phyloP scores from a whole-genome alignment of 139 green algal genomes.

The Dunaliella primolecta region DNA sequence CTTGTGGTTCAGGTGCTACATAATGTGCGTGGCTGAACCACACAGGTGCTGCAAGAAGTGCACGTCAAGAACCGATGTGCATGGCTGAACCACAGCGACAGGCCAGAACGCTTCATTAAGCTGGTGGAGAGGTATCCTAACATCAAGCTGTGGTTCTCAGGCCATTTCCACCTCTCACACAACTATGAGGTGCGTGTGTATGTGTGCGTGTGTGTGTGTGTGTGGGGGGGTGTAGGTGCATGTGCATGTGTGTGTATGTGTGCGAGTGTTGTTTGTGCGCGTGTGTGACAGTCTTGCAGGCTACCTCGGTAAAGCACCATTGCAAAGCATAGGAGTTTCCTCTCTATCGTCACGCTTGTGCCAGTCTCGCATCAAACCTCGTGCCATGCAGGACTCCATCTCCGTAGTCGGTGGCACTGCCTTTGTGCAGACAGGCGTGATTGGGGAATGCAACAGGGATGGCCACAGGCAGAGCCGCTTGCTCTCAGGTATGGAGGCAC shows the following conservation, averaged over 20 bases:
- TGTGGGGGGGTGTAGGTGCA: too few relatives aligned
- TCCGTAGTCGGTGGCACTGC: constrained; percentile 55
- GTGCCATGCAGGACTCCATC: constrained; percentile 58
- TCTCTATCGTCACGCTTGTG: too few relatives aligned
- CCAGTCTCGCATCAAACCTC: too few relatives aligned
- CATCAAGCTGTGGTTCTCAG: constrained; percentile 62
- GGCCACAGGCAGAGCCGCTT: constrained; percentile 38
- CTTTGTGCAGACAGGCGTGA: constrained; percentile 83
- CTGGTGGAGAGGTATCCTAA: constrained; percentile 59
- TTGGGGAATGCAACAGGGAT: constrained; percentile 73
- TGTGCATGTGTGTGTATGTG: too few relatives aligned
- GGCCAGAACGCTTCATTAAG: constrained; percentile 59
- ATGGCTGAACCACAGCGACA: constrained; percentile 55
- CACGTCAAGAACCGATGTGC: constrained; percentile 84
- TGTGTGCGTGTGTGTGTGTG: too few relatives aligned
- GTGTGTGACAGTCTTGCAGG: too few relatives aligned
- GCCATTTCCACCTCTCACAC: constrained; percentile 77
- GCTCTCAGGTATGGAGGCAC: constrained; percentile 4
- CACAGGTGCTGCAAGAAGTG: constrained; percentile 65
- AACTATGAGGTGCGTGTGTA: constrained; percentile 59
- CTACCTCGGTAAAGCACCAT: too few relatives aligned
- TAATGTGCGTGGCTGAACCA: too few relatives aligned
- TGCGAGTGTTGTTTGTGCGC: too few relatives aligned
- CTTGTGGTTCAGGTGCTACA: too few relatives aligned
- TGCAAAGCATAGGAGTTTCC: too few relatives aligned